Conservation (phyloP, 352 stramenopile species). For the Globisporangium perplexum region DNA sequence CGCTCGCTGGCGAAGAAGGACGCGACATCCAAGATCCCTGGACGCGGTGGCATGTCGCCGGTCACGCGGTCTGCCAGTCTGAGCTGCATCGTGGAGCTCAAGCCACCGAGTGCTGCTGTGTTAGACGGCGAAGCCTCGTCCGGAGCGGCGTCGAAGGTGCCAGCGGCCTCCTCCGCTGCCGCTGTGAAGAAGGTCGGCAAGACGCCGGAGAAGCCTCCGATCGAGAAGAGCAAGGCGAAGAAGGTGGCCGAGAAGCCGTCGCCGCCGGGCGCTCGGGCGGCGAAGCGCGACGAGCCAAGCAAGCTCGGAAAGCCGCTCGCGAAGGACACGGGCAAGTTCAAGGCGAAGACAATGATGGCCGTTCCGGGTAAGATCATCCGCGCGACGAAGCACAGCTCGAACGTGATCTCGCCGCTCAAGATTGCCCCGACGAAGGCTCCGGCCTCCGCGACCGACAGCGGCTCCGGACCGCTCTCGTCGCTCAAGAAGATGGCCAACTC, state of each 20-base stretch:
- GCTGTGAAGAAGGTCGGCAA: constrained; percentile 7
- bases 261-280: constrained; percentile 3
- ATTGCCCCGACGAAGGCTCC: neutral
- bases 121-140: constrained; percentile 3
- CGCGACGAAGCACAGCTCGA: constrained; percentile 16
- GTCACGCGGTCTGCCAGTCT: constrained; percentile 21
- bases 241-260: constrained; percentile 8
- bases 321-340: constrained; percentile 15
- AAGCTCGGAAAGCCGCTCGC: constrained; percentile 1
- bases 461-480: constrained; percentile 6
- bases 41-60: constrained; percentile 12
- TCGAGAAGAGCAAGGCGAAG: constrained; percentile 13
- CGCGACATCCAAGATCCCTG: constrained; percentile 2
- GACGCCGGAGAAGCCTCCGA: constrained; percentile 2
- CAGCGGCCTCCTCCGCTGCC: neutral
- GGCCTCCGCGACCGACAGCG: neutral
- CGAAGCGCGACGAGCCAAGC: constrained; percentile 14
- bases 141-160: neutral
- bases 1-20: constrained; percentile 13
- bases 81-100: constrained; percentile 25
- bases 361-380: constrained; percentile 44
- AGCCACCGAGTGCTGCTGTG: constrained; percentile 3
- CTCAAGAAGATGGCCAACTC: constrained; percentile 22
- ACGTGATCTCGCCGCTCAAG: constrained; percentile 9
- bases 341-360: constrained; percentile 27